phyloP scores from a whole-genome alignment of 2,329 filamentous ascomycete genomes.

The Thelonectria blattea region DNA sequence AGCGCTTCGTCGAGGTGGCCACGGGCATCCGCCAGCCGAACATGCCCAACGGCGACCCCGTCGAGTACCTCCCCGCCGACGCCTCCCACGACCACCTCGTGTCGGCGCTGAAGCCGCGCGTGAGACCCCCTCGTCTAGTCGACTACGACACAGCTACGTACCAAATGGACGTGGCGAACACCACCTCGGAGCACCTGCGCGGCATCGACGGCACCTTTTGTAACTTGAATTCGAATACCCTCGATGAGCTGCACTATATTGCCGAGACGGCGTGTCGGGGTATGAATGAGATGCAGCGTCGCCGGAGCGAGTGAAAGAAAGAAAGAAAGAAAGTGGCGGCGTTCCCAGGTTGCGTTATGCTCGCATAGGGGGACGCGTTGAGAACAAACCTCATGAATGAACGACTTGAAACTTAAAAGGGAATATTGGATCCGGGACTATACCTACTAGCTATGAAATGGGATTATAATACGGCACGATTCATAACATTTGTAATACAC shows the following conservation, averaged over 20 bases:
- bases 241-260: constrained; percentile 52
- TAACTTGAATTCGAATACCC: constrained; percentile 51
- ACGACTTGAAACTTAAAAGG: no score
- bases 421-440: no score
- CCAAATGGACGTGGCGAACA: constrained; percentile 46
- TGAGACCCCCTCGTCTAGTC: constrained; percentile 34
- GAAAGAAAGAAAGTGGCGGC: no score
- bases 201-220: constrained; percentile 53
- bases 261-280: constrained; percentile 52
- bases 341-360: no score
- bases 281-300: constrained; percentile 50
- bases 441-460: no score
- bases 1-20: constrained; percentile 55
- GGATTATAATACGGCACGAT: no score
- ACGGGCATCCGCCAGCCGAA: constrained; percentile 48
- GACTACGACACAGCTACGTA: constrained; percentile 48
- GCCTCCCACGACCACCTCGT: constrained; percentile 36
- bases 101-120: constrained; percentile 34
- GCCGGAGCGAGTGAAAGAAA: constrained; percentile 39
- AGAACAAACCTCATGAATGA: no score
- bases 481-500: no score
- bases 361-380: constrained; percentile 27
- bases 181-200: constrained; percentile 50
- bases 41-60: constrained; percentile 40
- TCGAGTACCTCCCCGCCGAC: constrained; percentile 44